These are phyloP conservation scores for Chalciporus pseudorubinellus DNA, from an alignment of 768 basidiomycete genomes.

Conservation along the genomic window DNA sequence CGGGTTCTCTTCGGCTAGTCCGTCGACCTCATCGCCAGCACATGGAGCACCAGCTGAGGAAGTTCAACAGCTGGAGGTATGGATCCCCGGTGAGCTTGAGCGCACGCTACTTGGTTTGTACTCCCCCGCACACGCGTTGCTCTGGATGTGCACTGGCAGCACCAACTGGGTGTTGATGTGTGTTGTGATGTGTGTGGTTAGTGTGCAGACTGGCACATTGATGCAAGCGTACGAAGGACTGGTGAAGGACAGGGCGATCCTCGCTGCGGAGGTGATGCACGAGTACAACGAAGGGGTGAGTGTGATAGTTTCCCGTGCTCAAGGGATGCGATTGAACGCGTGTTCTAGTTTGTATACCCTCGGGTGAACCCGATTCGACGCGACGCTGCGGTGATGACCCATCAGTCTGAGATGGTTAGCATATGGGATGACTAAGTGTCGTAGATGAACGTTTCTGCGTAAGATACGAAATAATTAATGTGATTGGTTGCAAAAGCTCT, in stretches of 20 bases:
- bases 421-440: conserved; percentile 49
- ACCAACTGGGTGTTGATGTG: conserved; percentile 77
- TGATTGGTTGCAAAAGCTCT: too few species aligned
- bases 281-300: conserved; percentile 80
- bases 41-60: conserved; percentile 42
- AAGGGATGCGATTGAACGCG: background rate
- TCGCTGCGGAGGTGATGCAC: conserved; percentile 77
- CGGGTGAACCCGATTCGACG: conserved; percentile 70
- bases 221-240: conserved; percentile 51
- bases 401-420: conserved; percentile 74
- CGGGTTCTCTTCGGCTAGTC: conserved; percentile 50
- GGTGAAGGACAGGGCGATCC: conserved; percentile 71
- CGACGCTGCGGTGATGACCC: conserved; percentile 84
- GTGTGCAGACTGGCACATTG: conserved; percentile 54
- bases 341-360: conserved; percentile 77
- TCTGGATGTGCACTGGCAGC: conserved; percentile 70
- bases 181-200: conserved; percentile 63
- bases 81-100: conserved; percentile 74
- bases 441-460: background rate
- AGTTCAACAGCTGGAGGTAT: conserved; percentile 77
- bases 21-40: conserved; percentile 32
- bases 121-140: conserved; percentile 70
- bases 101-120: conserved; percentile 69
- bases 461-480: background rate
- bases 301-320: conserved; percentile 6